Evolutionary conservation across 208 protist genomes (phyloP).

Genomic region (Acanthamoeba culbertsoni): DNA sequence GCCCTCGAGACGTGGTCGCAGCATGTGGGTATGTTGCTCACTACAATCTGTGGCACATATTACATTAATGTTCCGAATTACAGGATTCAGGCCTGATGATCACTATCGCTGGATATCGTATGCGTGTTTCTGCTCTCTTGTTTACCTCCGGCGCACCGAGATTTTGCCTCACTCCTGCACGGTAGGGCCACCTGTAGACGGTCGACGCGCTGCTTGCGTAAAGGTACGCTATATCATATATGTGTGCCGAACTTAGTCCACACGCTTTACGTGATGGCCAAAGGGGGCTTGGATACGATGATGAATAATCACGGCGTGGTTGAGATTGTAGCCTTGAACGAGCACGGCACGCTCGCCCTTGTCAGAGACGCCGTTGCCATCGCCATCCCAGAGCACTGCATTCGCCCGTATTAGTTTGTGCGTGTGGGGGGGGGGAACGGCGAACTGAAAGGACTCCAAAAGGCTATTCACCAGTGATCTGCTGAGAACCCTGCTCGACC

Average conservation of each 20-base stretch:
- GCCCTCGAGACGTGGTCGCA: slow-evolving; percentile 9
- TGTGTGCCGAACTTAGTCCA: neutral
- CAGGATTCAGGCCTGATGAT: neutral
- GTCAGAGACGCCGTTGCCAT: slow-evolving; percentile 19
- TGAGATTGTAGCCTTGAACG: neutral
- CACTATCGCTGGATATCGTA: neutral
- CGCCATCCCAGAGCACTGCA: slow-evolving; percentile 49
- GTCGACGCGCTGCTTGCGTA: slow-evolving; percentile 20
- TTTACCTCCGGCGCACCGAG: neutral
- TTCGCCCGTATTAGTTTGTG: neutral
- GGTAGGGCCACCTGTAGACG: slow-evolving; percentile 44
- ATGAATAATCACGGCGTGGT: slow-evolving; percentile 35
- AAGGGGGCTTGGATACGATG: neutral
- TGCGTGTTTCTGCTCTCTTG: too few species aligned
- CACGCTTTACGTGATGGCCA: neutral
- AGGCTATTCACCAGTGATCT: neutral
- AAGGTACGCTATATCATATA: neutral
- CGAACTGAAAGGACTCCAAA: neutral
- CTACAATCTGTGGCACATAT: neutral
- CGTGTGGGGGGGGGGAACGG: too few species aligned
- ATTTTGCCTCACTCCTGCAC: neutral
- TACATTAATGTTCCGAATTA: neutral
- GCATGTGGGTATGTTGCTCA: neutral
- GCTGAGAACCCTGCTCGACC: neutral
- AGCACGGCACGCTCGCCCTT: neutral